Evolutionary conservation across 495 filamentous ascomycete genomes (phyloP).

Genomic region (Talaromyces borbonicus): DNA sequence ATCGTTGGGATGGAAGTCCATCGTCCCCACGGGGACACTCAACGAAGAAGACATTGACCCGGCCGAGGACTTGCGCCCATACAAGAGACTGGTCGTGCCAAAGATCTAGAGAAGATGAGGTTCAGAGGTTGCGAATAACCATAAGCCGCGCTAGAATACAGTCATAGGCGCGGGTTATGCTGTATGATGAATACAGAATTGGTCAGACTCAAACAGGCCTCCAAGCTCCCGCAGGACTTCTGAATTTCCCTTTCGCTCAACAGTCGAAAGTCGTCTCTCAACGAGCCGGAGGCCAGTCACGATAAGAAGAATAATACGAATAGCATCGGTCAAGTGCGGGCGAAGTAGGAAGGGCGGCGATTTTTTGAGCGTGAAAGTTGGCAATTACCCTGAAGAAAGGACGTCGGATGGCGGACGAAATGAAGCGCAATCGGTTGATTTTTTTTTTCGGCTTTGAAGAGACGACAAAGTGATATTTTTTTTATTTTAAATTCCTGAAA

Average conservation of each 20-base stretch:
- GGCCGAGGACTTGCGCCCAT: too few relatives aligned
- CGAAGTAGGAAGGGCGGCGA: background rate
- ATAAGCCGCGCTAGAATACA: too few relatives aligned
- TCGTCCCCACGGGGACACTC: conserved; percentile 1
- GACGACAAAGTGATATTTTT: background rate
- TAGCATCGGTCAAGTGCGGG: background rate
- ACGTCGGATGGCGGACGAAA: too few relatives aligned
- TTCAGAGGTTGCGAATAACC: too few relatives aligned
- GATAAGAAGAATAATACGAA: conserved; percentile 25
- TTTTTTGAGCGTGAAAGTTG: background rate
- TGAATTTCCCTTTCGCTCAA: background rate
- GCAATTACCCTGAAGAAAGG: too few relatives aligned
- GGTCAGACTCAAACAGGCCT: conserved; percentile 1
- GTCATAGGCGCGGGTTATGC: too few relatives aligned
- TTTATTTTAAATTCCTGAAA: too few relatives aligned
- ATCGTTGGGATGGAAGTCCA: conserved; percentile 7
- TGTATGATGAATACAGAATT: too few relatives aligned
- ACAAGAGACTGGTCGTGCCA: too few relatives aligned
- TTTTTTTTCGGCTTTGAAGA: background rate
- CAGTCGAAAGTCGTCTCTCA: conserved; percentile 6
- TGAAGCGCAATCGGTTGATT: too few relatives aligned
- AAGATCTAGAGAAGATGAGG: too few relatives aligned
- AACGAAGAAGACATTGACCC: conserved; percentile 1
- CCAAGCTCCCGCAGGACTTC: conserved; percentile 8
- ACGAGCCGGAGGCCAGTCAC: conserved; percentile 29